A percentile compares a stretch with the other conserved stretches of the same genome.
Conservation (phyloP, 176 grass and related monocot species). For the Zoysia japonica region DNA sequence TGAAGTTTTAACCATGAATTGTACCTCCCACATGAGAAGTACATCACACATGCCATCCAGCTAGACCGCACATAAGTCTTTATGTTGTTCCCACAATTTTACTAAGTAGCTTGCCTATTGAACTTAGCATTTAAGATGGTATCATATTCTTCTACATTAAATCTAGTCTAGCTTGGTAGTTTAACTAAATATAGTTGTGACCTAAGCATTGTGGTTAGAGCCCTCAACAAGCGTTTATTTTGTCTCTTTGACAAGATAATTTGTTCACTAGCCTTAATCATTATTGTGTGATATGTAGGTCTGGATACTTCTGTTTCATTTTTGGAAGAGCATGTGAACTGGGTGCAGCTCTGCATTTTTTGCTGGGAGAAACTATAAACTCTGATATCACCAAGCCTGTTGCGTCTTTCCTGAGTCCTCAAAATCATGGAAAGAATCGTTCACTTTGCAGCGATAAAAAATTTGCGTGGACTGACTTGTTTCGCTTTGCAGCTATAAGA, state of each 20-base stretch:
- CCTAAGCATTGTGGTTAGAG: background rate
- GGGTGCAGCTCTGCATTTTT: constrained; percentile 27
- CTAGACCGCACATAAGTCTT: too few relatives aligned
- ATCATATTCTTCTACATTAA: too few relatives aligned
- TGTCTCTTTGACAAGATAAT: constrained; percentile 2
- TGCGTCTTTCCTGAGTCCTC: constrained; percentile 10
- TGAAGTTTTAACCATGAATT: background rate
- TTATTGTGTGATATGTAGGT: constrained; percentile 27
- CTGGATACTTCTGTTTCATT: background rate
- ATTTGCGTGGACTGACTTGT: background rate
- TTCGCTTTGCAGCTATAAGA: background rate
- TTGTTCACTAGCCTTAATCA: constrained; percentile 22
- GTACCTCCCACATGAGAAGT: background rate
- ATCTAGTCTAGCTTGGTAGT: too few relatives aligned
- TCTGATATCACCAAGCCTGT: constrained; percentile 6
- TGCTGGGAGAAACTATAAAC: constrained; percentile 4
- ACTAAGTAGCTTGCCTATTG: background rate
- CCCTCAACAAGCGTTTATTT: constrained; percentile 2
- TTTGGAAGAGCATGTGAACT: constrained; percentile 21
- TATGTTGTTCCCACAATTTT: background rate
- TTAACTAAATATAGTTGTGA: background rate
- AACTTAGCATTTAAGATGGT: too few relatives aligned
- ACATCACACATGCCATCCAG: too few relatives aligned
- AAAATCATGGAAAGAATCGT: background rate
- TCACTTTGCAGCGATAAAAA: background rate